Base-by-base conservation (phyloP, 768 basidiomycete genomes). In the Trametes punicea region DNA sequence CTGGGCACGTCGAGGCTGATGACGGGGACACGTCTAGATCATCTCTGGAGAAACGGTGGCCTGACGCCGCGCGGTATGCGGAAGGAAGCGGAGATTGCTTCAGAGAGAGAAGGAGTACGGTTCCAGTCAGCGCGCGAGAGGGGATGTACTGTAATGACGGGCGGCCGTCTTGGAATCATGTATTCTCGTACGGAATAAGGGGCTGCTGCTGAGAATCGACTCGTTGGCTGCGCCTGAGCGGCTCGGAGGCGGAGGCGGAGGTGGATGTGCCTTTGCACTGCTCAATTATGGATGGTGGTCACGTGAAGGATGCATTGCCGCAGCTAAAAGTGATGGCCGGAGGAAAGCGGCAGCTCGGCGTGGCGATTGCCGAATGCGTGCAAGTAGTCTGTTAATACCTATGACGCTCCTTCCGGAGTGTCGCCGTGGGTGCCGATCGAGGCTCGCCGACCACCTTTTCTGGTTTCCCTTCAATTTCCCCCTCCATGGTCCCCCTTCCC, bases 31-130 rank as follows among this genome's bases (percentile, higher is more conserved):
- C 18, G 20, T 13, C 20, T 60, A 78, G 76, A 75, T 78, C 29
- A 30, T 67, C 56, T 85, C 84, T 51, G 78, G 85, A 27, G 65
- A 68, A 52, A 76, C 73, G 18, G 60, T 83, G 11, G 71, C 63
- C 40, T 78, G 60, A 44, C 18, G 23, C 34, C 31, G 6, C 31
- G 31, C 6, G 74, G 44, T 10, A 9, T 34, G 46, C 23, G 23
- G 46, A 30, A 27, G 8, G 6, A 11, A n/a, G 6, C 23, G 41
- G 2, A 11, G 13, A 25, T 29, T 15, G 30, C 2, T 27, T n/a
- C n/a, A n/a, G n/a, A n/a, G n/a, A n/a, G n/a, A n/a, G 26, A 27
- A 2, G 26, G 26, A 20, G 26, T 45, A n/a, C 31, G n/a, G n/a
- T n/a, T n/a, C n/a, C n/a, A n/a, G n/a, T n/a, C n/a, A n/a, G n/a